phyloP scores from a whole-genome alignment of 2,329 filamentous ascomycete species.

The Clonostachys byssicola region DNA sequence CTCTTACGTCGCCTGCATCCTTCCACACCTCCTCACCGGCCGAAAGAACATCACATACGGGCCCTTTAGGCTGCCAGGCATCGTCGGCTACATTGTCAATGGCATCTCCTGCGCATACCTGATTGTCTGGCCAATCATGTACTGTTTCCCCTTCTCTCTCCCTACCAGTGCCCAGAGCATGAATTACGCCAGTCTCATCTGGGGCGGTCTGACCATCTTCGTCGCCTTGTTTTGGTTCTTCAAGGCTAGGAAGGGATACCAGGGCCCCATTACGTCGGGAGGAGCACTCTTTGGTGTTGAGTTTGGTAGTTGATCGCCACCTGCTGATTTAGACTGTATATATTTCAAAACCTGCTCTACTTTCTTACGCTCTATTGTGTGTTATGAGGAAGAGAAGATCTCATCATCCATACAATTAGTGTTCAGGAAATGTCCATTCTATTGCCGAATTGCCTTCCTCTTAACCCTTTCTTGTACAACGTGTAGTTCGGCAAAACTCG shows the following conservation, averaged over 20 bases:
- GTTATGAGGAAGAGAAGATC: too few relatives aligned
- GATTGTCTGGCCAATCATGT: slow-evolving; percentile 57
- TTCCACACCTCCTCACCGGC: slow-evolving; percentile 47
- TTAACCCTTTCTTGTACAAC: too few relatives aligned
- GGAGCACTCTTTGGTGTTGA: too few relatives aligned
- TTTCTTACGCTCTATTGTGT: too few relatives aligned
- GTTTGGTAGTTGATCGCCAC: too few relatives aligned
- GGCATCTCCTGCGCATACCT: slow-evolving; percentile 52
- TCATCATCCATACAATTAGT: too few relatives aligned
- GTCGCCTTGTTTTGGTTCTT: slow-evolving; percentile 35
- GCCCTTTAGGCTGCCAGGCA: slow-evolving; percentile 46
- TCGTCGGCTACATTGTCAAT: slow-evolving; percentile 45
- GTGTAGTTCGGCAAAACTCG: too few relatives aligned
- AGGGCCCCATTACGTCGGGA: background rate
- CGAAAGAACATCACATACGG: slow-evolving; percentile 38
- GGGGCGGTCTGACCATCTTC: slow-evolving; percentile 31
- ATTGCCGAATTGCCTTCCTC: too few relatives aligned
- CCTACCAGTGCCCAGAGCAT: slow-evolving; percentile 41
- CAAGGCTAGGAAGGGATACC: slow-evolving; percentile 12
- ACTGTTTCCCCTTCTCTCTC: slow-evolving; percentile 50
- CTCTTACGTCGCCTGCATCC: slow-evolving; percentile 56
- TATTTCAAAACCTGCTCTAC: too few relatives aligned
- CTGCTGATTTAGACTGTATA: too few relatives aligned
- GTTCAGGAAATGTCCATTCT: too few relatives aligned
- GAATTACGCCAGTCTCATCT: slow-evolving; percentile 47